Evolutionary conservation across 169 alveolate species (phyloP), one percentile per base, ranked within the genome.

Genomic region (Plasmodium chabaudi): DNA sequence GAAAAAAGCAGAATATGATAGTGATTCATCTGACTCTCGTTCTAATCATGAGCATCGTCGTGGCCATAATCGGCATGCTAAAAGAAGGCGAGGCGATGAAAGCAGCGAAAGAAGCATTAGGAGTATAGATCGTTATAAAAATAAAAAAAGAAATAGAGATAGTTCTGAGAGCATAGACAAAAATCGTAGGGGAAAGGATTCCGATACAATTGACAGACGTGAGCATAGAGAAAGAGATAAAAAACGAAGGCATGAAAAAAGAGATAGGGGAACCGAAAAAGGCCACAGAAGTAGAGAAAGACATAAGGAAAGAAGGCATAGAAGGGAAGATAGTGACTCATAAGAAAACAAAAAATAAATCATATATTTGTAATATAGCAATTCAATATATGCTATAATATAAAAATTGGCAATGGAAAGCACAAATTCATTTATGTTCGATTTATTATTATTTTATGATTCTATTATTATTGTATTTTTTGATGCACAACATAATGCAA

Each of bases 141-240:
- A 51, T 15, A 27, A 60, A n/a, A 55, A 72, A 56, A 44, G 25
- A 72, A 23, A 42, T 51, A 60, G 63, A 60, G n/a, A 4, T 34
- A 34, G 42, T 34, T 34, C 42, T 34, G 42, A 34, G 42, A 34
- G 69, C 25, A 17, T 60, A 60, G 25, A 60, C 15, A 60, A 60
- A 23, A 2, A 60, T 0, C 19, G 9, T n/a, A 60, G 42, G 25
- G 19, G n/a, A 17, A 60, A n/a, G 42, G 15, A 34, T 3, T 0
- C 7, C 0, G 42, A 34, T 5, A 0, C 0, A 34, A 34, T 34
- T 4, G 42, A 34, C 42, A 2, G 42, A 34, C 42, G 0, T 34
- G 15, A 17, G 12, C n/a, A 21, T n/a, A 60, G 42, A 17, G 19
- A 17, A 3, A 19, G n/a, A 60, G 13, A 17, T n/a, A 60, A 60